These are phyloP conservation scores for Rhodotorula diobovata DNA, from an alignment of 768 basidiomycete genomes.

Conservation along the genomic window DNA sequence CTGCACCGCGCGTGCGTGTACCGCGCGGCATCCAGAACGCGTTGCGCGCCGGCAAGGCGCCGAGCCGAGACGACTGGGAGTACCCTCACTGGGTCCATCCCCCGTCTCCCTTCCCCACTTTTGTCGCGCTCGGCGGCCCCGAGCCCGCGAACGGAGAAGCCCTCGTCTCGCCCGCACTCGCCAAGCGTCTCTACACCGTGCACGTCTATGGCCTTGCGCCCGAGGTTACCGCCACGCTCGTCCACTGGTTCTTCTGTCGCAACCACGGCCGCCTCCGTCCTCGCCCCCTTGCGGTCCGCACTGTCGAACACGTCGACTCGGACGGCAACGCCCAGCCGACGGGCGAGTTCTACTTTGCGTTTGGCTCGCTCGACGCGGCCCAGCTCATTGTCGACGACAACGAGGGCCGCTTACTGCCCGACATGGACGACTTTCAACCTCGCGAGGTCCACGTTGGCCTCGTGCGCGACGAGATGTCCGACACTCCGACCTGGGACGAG, in stretches of 20 bases:
- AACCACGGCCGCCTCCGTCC: background rate
- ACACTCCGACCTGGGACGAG: background rate
- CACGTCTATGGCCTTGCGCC: background rate
- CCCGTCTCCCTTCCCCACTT: background rate
- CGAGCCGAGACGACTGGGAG: background rate
- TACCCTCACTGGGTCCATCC: background rate
- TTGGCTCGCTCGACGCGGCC: background rate
- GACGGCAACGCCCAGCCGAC: too few relatives aligned
- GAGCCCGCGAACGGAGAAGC: too few relatives aligned
- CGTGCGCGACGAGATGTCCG: background rate
- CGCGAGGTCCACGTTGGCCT: background rate
- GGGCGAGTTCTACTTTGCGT: background rate
- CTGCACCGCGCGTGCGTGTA: background rate
- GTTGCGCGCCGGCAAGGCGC: background rate
- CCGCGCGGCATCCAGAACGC: background rate
- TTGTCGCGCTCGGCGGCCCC: background rate
- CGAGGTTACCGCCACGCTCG: background rate
- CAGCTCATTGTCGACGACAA: background rate
- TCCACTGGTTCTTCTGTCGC: background rate
- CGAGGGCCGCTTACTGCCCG: background rate
- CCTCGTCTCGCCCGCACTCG: background rate
- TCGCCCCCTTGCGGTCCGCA: constrained; percentile 2
- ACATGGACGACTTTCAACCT: background rate
- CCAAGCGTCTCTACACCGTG: background rate
- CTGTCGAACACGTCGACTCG: too few relatives aligned